Base-by-base conservation (phyloP, 2,329 filamentous ascomycete genomes). In the Epichloe aotearoae region DNA sequence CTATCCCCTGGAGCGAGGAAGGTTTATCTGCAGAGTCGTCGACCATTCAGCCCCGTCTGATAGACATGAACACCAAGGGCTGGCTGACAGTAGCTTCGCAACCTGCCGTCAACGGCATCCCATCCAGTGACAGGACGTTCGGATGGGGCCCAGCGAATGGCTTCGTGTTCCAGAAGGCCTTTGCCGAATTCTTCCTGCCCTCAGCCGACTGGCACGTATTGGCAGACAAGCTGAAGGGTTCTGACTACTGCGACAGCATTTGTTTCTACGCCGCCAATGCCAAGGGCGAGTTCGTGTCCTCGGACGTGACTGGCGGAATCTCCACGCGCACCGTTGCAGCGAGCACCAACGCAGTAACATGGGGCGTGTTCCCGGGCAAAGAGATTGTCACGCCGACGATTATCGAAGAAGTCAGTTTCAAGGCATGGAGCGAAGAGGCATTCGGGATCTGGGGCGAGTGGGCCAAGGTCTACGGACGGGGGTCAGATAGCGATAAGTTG, bases 71-170 rank as follows among this genome's bases (percentile, higher is more conserved):
- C 66, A 69, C 72, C 53, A 80, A 82, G 58, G 89, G 90, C 51
- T 96, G 90, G 87, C 96, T 90, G 90, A 96, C 90, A 3, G 84
- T 98, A 4, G 93, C 93, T 4, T 95, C 88, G 4, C 93, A 98
- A 64, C 93, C 93, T 4, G 88, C 91, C 15, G 88, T 96, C 52
- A 95, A 96, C 63, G 89, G 90, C 41, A 70, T 90, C 19, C 78
- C 77, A 37, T 94, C 86, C 30, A 80, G 77, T 46, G 81, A 98
- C 64, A 69, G 77, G 3, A 79, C 87, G 19, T 95, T 95, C 60
- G 93, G 93, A 55, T 98, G 93, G 93, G 93, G 93, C 1, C 93
- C 93, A 0, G 79, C 78, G 47, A 83, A 90, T 60, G 93, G 93
- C 17, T 97, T 95, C 65, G 89, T 97, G 46, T 98, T 96, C 73